Evolutionary conservation across 352 stramenopile species (phyloP).

Genomic region (Phytophthora sp.): DNA sequence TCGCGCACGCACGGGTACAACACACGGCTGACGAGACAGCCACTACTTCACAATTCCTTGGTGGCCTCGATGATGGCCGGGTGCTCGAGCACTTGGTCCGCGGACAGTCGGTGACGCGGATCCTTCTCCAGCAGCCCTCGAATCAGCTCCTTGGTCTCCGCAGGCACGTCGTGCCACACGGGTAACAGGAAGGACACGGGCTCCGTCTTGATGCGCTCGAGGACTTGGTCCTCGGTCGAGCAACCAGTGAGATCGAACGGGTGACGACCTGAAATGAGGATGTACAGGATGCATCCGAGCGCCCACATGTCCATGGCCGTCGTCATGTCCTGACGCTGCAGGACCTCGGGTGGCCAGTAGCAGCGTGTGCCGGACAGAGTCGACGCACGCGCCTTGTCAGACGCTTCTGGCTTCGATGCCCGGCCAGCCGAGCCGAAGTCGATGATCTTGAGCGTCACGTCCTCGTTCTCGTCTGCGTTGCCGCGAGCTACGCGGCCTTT

Average conservation of each 20-base stretch:
- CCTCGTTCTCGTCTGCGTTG: constrained; percentile 21
- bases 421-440: constrained; percentile 85
- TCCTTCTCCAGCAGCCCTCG: constrained; percentile 79
- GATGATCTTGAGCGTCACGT: constrained; percentile 81
- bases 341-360: constrained; percentile 87
- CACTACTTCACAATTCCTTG: constrained; percentile 31
- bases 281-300: constrained; percentile 88
- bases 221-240: constrained; percentile 79
- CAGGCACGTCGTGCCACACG: constrained; percentile 56
- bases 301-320: constrained; percentile 90
- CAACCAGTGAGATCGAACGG: constrained; percentile 86
- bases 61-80: constrained; percentile 32
- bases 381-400: constrained; percentile 17
- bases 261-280: constrained; percentile 84
- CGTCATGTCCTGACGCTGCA: constrained; percentile 58
- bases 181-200: constrained; percentile 62
- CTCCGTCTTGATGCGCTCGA: constrained; percentile 60
- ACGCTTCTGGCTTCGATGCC: constrained; percentile 18
- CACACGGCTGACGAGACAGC: constrained; percentile 3
- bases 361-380: constrained; percentile 79
- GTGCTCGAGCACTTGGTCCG: constrained; percentile 59
- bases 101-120: constrained; percentile 48
- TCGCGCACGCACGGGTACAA: constrained; percentile 7
- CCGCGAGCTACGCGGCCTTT: constrained; percentile 1
- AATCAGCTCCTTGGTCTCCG: constrained; percentile 69